These are phyloP conservation scores for Crithidia fasciculata DNA, from an alignment of 208 protist species.

Conservation along the genomic window DNA sequence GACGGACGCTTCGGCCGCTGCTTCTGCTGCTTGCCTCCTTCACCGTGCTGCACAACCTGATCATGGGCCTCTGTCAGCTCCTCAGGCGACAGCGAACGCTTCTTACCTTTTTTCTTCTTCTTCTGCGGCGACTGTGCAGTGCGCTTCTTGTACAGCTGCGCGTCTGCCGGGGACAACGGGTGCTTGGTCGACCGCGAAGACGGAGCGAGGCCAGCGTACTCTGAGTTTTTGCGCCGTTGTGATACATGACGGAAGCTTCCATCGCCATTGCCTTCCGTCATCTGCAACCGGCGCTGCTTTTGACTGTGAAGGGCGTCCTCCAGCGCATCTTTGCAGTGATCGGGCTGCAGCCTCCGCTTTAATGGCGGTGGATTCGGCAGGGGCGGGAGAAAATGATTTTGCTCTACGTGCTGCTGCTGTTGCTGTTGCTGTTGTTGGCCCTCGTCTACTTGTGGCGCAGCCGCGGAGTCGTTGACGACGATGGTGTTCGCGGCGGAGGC, in stretches of 20 bases:
- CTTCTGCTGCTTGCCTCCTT: neutral
- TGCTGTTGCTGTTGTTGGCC: neutral
- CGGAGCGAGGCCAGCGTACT: conserved; percentile 18
- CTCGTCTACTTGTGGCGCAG: too few relatives aligned
- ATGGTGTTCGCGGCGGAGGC: neutral
- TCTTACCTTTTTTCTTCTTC: neutral
- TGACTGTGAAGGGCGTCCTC: neutral
- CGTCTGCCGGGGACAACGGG: conserved; percentile 4
- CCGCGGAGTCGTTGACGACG: too few relatives aligned
- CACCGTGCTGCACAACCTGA: too few relatives aligned
- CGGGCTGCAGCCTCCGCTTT: conserved; percentile 1
- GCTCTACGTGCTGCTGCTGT: neutral
- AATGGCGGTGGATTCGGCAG: neutral
- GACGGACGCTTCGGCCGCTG: neutral
- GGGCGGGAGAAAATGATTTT: neutral
- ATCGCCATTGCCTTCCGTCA: neutral
- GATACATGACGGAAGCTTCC: neutral
- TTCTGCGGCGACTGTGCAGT: neutral
- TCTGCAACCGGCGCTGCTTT: conserved; percentile 15
- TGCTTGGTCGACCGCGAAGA: conserved; percentile 21
- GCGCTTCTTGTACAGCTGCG: conserved; percentile 15
- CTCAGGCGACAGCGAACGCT: too few relatives aligned
- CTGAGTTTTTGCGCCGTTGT: neutral
- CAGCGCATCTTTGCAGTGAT: neutral
- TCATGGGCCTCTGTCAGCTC: too few relatives aligned